These are phyloP conservation scores for Narthecium ossifragum DNA, from an alignment of 106 monocot species.

Conservation along the genomic window DNA sequence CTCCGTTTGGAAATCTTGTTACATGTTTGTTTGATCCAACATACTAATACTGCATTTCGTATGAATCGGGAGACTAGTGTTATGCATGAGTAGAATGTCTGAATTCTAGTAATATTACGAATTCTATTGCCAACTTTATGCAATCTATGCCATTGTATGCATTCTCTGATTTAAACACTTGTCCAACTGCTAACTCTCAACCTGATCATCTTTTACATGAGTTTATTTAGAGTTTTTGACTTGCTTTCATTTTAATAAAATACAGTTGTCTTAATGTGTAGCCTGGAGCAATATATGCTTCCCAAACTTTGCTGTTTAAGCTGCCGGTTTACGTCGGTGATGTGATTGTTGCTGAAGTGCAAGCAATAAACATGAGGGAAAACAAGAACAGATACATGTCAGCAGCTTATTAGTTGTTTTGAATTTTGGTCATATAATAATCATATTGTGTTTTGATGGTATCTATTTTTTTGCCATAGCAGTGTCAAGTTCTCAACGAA, in stretches of 20 bases:
- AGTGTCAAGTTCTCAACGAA: constrained; percentile 54
- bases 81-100: no score
- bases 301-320: constrained; percentile 69
- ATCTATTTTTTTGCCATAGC: not conserved
- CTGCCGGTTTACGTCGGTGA: constrained; percentile 71
- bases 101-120: no score
- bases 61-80: no score
- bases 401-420: not conserved
- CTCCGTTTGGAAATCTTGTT: no score
- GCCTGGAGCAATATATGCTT: constrained; percentile 80
- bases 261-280: constrained; percentile 6
- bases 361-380: constrained; percentile 34
- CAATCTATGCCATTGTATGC: no score
- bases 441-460: not conserved
- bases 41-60: no score
- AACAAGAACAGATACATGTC: constrained; percentile 55
- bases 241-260: not conserved
- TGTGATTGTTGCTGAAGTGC: constrained; percentile 53
- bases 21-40: no score
- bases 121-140: no score
- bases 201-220: no score
- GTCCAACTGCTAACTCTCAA: no score
- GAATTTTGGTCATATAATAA: not conserved
- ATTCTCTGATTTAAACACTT: no score
- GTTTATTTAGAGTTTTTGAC: not conserved